Evolutionary conservation across 352 stramenopile genomes (phyloP), one percentile per base, ranked within the genome.

Genomic region (Phytophthora citrophthora): DNA sequence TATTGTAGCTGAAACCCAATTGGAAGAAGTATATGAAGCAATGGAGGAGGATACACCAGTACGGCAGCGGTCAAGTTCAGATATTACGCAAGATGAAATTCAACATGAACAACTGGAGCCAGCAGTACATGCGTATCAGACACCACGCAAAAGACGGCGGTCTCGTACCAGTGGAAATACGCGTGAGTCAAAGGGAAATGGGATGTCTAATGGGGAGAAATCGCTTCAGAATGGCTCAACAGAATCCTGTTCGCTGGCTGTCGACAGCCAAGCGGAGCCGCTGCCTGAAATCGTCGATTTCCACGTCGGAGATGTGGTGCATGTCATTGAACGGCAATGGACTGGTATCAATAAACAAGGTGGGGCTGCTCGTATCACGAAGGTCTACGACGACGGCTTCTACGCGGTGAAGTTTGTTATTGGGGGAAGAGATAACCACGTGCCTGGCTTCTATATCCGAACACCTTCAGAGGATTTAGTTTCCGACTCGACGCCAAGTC

Each of bases 311-410:
- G 73, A 95, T 34, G 50, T 97, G n/a, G 91, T 98, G 4, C 74
- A 97, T 18, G 90, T 98, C 13, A 74, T 80, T 27, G 73, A 86
- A 26, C 81, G 95, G 12, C 97, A 90, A 54, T 97, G 92, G 91
- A 66, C 86, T 4, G 95, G 95, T 1, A 89, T 97, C 23, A 98
- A 98, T 78, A 96, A 97, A 72, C 83, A 75, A 10, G 94, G 95
- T 16, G 95, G 95, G 10, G 78, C 92, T 1, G 95, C 77, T 9
- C 81, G 84, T 54, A 92, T 97, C 45, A 89, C 72, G 4, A 72
- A 83, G 13, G 64, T 89, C 16, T 68, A 95, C 46, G 64, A 34
- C 71, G 79, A 90, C 52, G 70, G 70, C 13, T 87, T 74, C 11
- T 85, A 88, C 54, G 70, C 69, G 20, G 67, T 91, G 36, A 90